These are phyloP conservation scores for Puccinia novopanici DNA, from an alignment of 1,284 basidiomycete species.

Conservation along the genomic window DNA sequence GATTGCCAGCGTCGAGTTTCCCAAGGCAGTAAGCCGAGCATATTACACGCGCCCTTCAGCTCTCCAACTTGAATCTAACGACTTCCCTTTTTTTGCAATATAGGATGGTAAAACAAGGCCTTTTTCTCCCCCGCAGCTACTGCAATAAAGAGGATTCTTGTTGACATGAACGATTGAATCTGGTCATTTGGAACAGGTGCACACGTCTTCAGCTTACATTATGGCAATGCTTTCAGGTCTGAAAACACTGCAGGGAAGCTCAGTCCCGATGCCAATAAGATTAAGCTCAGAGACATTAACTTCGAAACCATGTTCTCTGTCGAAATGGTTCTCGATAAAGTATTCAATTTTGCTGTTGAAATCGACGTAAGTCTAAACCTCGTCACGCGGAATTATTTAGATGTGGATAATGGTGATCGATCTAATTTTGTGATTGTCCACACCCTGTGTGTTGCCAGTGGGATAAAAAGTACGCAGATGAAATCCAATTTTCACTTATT, in stretches of 20 bases:
- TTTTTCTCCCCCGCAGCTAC: not conserved
- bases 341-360: constrained; percentile 40
- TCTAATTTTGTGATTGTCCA: not conserved
- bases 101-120: not conserved
- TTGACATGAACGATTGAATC: no score
- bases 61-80: no score
- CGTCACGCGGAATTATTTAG: not conserved
- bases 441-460: not conserved
- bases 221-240: not conserved
- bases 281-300: constrained; percentile 34
- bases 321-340: not conserved
- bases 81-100: not conserved
- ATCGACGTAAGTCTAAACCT: constrained; percentile 26
- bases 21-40: not conserved
- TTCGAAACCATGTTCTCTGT: constrained; percentile 15
- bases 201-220: constrained; percentile 16
- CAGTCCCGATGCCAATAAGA: not conserved
- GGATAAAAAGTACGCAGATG: not conserved
- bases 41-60: no score
- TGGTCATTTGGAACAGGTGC: constrained; percentile 7
- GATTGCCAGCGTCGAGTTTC: constrained; percentile 30
- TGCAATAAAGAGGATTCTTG: no score
- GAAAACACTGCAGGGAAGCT: not conserved
- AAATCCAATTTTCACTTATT: not conserved
- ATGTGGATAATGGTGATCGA: not conserved